phyloP scores from a whole-genome alignment of 176 grass and related monocot species.

The Carex littledalei region DNA sequence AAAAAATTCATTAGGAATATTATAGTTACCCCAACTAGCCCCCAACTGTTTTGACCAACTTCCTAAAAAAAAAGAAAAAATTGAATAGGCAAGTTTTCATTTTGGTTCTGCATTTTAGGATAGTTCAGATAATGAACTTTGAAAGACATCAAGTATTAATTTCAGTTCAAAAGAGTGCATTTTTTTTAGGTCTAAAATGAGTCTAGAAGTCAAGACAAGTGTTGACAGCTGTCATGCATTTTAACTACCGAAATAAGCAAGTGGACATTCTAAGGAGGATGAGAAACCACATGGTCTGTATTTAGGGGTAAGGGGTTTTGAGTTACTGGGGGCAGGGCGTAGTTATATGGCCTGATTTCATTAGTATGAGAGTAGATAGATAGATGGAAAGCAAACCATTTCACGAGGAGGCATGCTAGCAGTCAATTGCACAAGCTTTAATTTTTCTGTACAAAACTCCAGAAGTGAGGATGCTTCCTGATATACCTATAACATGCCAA shows the following conservation, averaged over 20 bases:
- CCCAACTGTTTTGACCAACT: not conserved
- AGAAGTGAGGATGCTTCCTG: slow-evolving; percentile 71
- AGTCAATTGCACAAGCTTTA: slow-evolving; percentile 69
- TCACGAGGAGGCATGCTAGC: slow-evolving; percentile 62
- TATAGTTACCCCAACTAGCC: not conserved
- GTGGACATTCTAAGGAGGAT: not conserved
- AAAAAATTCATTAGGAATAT: not conserved
- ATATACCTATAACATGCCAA: slow-evolving; percentile 44
- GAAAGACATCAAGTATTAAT: not conserved
- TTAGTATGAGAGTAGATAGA: not conserved
- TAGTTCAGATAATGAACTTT: not conserved
- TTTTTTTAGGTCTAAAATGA: not conserved
- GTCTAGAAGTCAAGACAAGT: not conserved
- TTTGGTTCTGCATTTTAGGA: not conserved
- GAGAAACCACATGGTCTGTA: not conserved
- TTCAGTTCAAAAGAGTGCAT: not conserved
- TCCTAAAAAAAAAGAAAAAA: not conserved
- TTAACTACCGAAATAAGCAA: not conserved
- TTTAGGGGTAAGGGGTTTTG: not conserved
- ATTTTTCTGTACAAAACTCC: slow-evolving; percentile 70
- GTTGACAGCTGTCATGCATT: not conserved
- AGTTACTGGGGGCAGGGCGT: not conserved
- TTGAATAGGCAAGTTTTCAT: not conserved
- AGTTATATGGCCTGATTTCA: not conserved
- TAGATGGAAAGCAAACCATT: slow-evolving; percentile 53